Base-by-base conservation (phyloP, 2,329 filamentous ascomycete species). In the Cladosporium sp. region DNA sequence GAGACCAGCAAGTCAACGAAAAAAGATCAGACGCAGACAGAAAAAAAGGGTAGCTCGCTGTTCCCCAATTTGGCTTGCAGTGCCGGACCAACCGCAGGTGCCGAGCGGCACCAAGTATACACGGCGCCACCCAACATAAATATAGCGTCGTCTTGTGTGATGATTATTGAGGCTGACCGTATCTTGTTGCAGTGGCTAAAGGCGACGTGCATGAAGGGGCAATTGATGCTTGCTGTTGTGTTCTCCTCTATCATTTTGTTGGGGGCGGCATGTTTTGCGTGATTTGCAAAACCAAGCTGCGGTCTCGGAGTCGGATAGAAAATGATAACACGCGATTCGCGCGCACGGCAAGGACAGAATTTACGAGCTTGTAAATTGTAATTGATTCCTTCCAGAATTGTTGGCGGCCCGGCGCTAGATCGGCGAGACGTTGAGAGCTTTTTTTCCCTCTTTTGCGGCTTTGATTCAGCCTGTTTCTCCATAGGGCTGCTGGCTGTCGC, bases 401-500 rank as follows among this genome's bases (percentile, higher is more conserved):
- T 32, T 4, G 22, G 5, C 5, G 22, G 5, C 19, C 19, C 43
- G 43, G 43, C 43, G 32, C 22, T 47, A 37, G 20, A 39, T 47
- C 43, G 43, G 43, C 43, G 43, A 9, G 8, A 20, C 18, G 38
- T 27, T 4, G 4, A 5, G 22, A 27, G 22, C 22, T 27, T 27
- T 27, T 27, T 27, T n/a, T n/a, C n/a, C n/a, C n/a, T n/a, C n/a
- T n/a, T n/a, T n/a, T n/a, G n/a, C n/a, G n/a, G n/a, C n/a, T n/a
- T 9, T 27, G 22, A 27, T 44, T 47, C 42, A 43, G 41, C 24
- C 41, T 43, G 18, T 30, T 43, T 11, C 9, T 38, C n/a, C 12
- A 15, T 47, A 47, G 34, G 43, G 43, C 43, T 47, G 43, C 29
- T 4, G 22, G 5, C 22, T 27, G 22, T n/a, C n/a, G n/a, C n/a